Evolutionary conservation across 768 basidiomycete species (phyloP), one percentile per base, ranked within the genome.

Genomic region (Trametes gibbosa): DNA sequence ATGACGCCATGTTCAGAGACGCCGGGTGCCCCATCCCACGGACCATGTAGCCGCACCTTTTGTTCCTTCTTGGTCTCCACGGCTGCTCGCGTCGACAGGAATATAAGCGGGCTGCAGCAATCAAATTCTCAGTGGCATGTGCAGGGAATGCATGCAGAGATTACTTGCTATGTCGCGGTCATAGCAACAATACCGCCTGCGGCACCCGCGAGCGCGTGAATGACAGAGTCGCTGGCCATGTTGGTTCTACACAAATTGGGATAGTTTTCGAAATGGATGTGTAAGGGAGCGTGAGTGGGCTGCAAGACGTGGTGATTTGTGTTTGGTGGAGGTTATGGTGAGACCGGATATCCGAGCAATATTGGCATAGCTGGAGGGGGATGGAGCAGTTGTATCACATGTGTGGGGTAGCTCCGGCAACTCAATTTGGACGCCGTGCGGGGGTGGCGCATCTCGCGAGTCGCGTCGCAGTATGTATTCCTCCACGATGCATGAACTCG

Each of bases 51-150:
- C 61, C 74, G 54, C 42, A 90, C 93, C 80, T 92, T 89, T 60
- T 84, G 75, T 63, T 89, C 83, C 47, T 81, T 86, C 76, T 87
- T 91, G 0, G 89, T 87, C 64, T 92, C 88, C 4, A 98, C 92
- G 7, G 95, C 96, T 3, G 94, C 92, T 49, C 95, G 84, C 1
- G 96, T 98, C 8, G 92, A 95, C 41, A 98, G 75, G 70, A 94
- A 90, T 59, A 97, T 86, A 35, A 99, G 81, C 7, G 97, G 97
- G 69, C 94, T 97, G 58, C 43, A 56, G 2, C 24, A 42, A 14
- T 39, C 55, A 37, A 53, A 25, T 35, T 46, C 24, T 21, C 16
- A 23, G 23, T 14, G 13, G 3, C 1, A n/a, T n/a, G 14, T 23
- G 17, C 17, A 16, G 46, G 14, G 27, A 6, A 4, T 13, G 19